Evolutionary conservation across 768 basidiomycete genomes (phyloP).

Genomic region (Suillus lakei): DNA sequence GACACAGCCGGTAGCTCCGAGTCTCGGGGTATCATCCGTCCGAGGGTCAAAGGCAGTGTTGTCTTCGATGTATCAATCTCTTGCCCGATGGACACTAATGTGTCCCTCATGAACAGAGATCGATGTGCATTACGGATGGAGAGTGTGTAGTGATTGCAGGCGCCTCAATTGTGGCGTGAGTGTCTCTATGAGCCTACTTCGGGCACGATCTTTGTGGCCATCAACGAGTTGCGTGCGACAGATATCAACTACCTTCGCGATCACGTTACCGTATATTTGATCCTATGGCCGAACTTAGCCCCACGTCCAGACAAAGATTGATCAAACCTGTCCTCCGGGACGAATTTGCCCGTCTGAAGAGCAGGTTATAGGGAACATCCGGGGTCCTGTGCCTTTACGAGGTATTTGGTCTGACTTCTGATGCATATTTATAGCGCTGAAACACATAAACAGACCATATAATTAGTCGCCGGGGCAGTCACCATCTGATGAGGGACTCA

Average conservation of each 20-base stretch:
- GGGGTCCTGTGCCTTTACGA: not conserved
- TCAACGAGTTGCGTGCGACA: conserved; percentile 52
- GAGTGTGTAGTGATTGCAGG: conserved; percentile 96
- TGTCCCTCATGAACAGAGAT: conserved; percentile 68
- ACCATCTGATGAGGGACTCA: not conserved
- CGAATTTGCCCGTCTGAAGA: not conserved
- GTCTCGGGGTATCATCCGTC: conserved; percentile 67
- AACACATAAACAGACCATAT: not conserved
- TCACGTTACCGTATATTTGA: conserved; percentile 75
- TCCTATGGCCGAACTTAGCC: not conserved
- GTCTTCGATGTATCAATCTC: conserved; percentile 79
- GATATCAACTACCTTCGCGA: conserved; percentile 80
- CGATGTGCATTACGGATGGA: conserved; percentile 68
- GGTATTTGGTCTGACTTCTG: not conserved
- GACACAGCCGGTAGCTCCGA: conserved; percentile 64
- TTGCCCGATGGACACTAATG: conserved; percentile 81
- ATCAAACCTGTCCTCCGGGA: not conserved
- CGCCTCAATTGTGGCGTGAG: conserved; percentile 80
- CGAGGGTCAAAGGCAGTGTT: conserved; percentile 68
- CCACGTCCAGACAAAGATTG: not conserved
- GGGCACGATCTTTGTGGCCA: conserved; percentile 67
- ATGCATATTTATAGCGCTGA: conserved; percentile 1
- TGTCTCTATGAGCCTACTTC: conserved; percentile 83
- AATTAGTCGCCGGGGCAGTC: not conserved
- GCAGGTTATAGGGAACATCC: not conserved